Base-by-base conservation (phyloP, 1,284 basidiomycete genomes). In the Erythrobasidium hasegawianum region DNA sequence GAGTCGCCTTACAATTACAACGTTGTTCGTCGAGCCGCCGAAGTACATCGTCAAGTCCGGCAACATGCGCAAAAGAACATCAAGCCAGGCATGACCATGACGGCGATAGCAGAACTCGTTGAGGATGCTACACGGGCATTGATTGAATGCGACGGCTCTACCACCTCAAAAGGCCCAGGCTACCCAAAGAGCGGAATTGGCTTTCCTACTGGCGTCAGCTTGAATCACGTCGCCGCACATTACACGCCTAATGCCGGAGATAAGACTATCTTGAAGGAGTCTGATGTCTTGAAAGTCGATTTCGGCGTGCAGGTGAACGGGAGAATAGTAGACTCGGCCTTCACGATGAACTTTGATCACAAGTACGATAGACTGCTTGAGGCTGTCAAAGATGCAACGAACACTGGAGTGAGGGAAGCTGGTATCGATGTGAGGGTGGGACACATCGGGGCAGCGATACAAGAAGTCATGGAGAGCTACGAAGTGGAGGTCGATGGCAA, bases 391-490 rank as follows among this genome's bases (percentile, higher is more conserved):
- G 95, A 91, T 49, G 93, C 96, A 1, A 98, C 96, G 2, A 85
- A 97, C 71, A 88, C 90, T 11, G 93, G 93, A 43, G 81, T 97
- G 70, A 83, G 85, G 74, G 92, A 93, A 83, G 89, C 95, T 8
- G 96, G 96, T 2, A 97, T 99, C 73, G 96, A 98, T 75, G 90
- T 90, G 0, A 85, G 94, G 52, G 82, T 98, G 54, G 93, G 92
- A 68, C 95, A 98, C 76, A 83, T 99, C 41, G 96, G 87, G 5
- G 93, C 86, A 0, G 84, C 85, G 43, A 94, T 98, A 68, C 95
- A 99, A 77, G 96, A 99, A 78, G 94, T 93, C 2, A 98, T 99
- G 96, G 94, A 97, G 77, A 92, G 89, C 3, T 97, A 97, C 76
- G 96, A 98, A 77, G 93, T 98, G 18, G 91, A 94, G 75, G 85